These are phyloP conservation scores for Akanthomyces lecanii DNA, from an alignment of 2,329 filamentous ascomycete species.

Conservation along the genomic window DNA sequence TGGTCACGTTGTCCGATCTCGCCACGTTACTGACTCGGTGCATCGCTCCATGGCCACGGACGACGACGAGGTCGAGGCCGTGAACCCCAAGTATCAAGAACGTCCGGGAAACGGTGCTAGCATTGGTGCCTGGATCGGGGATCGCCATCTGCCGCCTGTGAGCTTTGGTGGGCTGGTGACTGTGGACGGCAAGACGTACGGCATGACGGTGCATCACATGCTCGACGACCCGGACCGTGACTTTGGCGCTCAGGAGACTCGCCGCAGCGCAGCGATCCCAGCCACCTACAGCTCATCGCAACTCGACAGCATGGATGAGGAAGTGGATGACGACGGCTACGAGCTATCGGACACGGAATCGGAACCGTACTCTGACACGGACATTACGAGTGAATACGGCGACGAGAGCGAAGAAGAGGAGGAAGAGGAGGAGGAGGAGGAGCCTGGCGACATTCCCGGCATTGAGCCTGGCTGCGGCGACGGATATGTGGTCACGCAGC, in stretches of 20 bases:
- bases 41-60: slow-evolving; percentile 31
- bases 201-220: slow-evolving; percentile 97
- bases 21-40: slow-evolving; percentile 34
- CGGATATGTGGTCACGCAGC: slow-evolving; percentile 81
- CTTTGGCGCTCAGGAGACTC: slow-evolving; percentile 27
- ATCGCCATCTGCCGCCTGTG: slow-evolving; percentile 82
- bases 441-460: slow-evolving; percentile 73
- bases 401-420: slow-evolving; percentile 49
- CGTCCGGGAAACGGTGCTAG: slow-evolving; percentile 81
- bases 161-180: slow-evolving; percentile 85
- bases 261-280: slow-evolving; percentile 38
- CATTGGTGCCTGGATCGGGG: slow-evolving; percentile 83
- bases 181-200: slow-evolving; percentile 78
- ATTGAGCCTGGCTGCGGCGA: slow-evolving; percentile 71
- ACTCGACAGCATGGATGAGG: slow-evolving; percentile 44
- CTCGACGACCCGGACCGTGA: slow-evolving; percentile 65
- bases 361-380: slow-evolving; percentile 46
- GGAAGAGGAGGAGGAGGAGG: slow-evolving; percentile 48
- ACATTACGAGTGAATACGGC: slow-evolving; percentile 49
- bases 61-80: slow-evolving; percentile 37
- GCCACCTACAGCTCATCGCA: slow-evolving; percentile 42
- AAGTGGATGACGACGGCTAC: slow-evolving; percentile 51
- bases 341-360: slow-evolving; percentile 61
- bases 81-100: slow-evolving; percentile 74
- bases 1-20: slow-evolving; percentile 62